Base-by-base conservation (phyloP, 2,329 filamentous ascomycete genomes). In the Penicillium sp. region DNA sequence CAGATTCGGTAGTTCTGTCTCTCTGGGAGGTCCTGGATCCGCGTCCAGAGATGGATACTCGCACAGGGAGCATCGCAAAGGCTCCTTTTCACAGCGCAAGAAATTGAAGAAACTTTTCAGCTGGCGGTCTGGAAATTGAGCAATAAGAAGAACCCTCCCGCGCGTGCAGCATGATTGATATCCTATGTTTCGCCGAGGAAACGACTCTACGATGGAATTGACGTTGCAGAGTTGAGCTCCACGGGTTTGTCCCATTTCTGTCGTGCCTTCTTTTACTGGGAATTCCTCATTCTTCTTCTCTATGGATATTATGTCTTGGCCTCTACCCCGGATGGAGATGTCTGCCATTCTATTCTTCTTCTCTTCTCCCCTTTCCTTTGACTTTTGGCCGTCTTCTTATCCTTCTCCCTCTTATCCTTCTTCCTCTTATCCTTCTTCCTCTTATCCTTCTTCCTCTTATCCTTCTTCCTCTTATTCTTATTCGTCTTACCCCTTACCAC, bases 51-150 rank as follows among this genome's bases (percentile, higher is more conserved):
- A 7, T 39, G 51, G 47, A 39, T 43, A 38, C 33, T 9, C 11
- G 18, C 32, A 25, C 1, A 24, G 36, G 32, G 47, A 52, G 29
- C 54, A 51, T 25, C 44, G 53, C 9, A 58, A 58, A 27, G 9
- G 18, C n/a, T 52, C 52, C 1, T 46, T 47, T 4, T 49, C 48
- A 2, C 55, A 54, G 35, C 46, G 36, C 4, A 59, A 48, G 36
- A 47, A 48, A 5, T n/a, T 60, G n/a, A 44, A 48, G 32, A 60
- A 58, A 45, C 49, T 60, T 18, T 59, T 60, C 13, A 59, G 53
- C 43, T 60, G 57, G 57, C 48, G 55, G 18, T 54, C 54, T 45
- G 54, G 57, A 25, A 46, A 52, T 39, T 55, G 43, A 47, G 4
- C 18, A 18, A 18, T 18, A 18, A 18, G 18, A 18, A 18, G 18